A percentile compares a stretch with the other conserved stretches of the same genome.
phyloP scores from a whole-genome alignment of 2,329 filamentous ascomycete species.

The Aureobasidium sp. region DNA sequence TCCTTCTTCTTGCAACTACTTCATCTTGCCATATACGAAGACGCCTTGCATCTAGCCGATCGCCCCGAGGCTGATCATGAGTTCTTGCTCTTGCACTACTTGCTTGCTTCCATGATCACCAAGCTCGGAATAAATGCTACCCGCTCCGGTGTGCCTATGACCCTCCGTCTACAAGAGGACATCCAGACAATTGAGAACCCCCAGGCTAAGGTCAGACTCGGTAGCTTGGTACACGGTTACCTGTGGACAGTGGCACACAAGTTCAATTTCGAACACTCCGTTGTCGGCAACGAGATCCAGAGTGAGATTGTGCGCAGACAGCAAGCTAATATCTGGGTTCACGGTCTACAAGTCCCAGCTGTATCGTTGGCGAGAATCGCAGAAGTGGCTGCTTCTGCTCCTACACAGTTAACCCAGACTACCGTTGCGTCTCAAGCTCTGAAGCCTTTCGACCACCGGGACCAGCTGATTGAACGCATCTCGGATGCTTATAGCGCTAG shows the following conservation, averaged over 20 bases:
- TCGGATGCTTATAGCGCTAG: constrained; percentile 74
- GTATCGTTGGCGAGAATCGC: constrained; percentile 66
- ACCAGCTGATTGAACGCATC: constrained; percentile 77
- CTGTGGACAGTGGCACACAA: constrained; percentile 82
- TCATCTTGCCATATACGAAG: constrained; percentile 92
- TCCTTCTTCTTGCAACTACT: constrained; percentile 84
- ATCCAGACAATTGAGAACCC: constrained; percentile 73
- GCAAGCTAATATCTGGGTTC: constrained; percentile 81
- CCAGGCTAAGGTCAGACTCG: constrained; percentile 79
- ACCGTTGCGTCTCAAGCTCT: constrained; percentile 70
- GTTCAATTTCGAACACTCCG: constrained; percentile 78
- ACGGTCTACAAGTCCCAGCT: constrained; percentile 76
- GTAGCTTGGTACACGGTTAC: constrained; percentile 89
- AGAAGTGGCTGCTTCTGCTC: constrained; percentile 42
- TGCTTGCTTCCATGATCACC: constrained; percentile 78
- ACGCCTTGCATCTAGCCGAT: constrained; percentile 76
- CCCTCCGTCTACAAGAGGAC: constrained; percentile 88
- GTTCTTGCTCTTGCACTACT: constrained; percentile 78
- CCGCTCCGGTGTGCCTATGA: constrained; percentile 85
- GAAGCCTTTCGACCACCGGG: constrained; percentile 79
- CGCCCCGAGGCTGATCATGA: constrained; percentile 71
- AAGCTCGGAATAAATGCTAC: constrained; percentile 86
- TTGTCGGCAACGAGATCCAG: constrained; percentile 75
- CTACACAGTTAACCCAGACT: constrained; percentile 49
- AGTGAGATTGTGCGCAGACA: constrained; percentile 81